These are phyloP conservation scores for Paraurostyla sp. DNA, from an alignment of 73 alveolate genomes.

Conservation along the genomic window DNA sequence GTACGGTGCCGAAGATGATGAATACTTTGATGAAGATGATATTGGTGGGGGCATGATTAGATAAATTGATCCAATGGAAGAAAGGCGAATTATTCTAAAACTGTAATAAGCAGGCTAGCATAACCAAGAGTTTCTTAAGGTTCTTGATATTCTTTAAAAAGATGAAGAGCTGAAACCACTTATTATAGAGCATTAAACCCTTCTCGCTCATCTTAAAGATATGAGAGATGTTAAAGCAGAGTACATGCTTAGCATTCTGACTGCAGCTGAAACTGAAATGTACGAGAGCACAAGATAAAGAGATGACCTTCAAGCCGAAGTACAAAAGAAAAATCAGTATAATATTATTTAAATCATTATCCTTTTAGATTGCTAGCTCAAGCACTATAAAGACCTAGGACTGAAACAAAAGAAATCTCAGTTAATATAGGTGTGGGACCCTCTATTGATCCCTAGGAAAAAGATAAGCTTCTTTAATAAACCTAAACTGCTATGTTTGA, in stretches of 20 bases:
- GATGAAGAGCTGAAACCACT: constrained; percentile 63
- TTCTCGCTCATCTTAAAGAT: constrained; percentile 27
- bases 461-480: background rate
- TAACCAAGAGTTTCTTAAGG: constrained; percentile 52
- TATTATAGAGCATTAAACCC: constrained; percentile 61
- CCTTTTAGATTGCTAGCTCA: too few species aligned
- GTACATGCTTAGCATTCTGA: constrained; percentile 46
- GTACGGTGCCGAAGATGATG: constrained; percentile 51
- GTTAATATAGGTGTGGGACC: background rate
- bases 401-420: background rate
- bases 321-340: too few species aligned
- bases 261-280: constrained; percentile 74
- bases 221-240: constrained; percentile 58
- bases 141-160: constrained; percentile 26
- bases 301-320: constrained; percentile 45
- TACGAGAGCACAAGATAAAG: constrained; percentile 42
- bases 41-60: background rate
- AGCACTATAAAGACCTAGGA: too few species aligned
- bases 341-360: too few species aligned
- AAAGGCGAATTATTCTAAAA: background rate
- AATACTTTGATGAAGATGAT: constrained; percentile 16
- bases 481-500: background rate
- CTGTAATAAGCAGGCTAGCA: constrained; percentile 1
- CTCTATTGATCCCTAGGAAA: background rate
- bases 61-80: background rate